These are phyloP conservation scores for Fragaria ananassa DNA, from an alignment of 306 rosid genomes.

Conservation along the genomic window DNA sequence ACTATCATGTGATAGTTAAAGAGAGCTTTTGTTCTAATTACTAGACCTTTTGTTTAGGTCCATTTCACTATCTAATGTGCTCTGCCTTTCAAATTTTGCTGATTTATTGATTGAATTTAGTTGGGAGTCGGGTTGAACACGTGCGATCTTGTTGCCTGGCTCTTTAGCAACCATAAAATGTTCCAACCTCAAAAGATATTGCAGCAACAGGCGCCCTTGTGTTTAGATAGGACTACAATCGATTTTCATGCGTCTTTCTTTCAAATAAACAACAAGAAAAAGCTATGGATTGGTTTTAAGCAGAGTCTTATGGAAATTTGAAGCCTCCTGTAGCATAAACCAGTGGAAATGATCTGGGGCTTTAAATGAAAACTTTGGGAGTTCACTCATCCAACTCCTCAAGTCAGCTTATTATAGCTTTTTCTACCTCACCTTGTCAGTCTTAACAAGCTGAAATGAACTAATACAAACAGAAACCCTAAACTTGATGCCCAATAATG, in stretches of 20 bases:
- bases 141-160: background rate
- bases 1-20: background rate
- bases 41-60: background rate
- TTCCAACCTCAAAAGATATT: background rate
- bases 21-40: background rate
- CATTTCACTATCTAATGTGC: background rate
- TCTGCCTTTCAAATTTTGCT: background rate
- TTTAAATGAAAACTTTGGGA: background rate
- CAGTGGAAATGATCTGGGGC: background rate
- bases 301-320: background rate
- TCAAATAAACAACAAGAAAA: background rate
- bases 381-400: slow-evolving; percentile 11
- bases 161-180: background rate
- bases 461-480: background rate
- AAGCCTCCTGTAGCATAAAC: background rate
- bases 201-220: too few relatives aligned
- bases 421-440: background rate
- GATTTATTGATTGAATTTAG: background rate
- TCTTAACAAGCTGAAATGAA: background rate
- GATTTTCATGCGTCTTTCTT: too few relatives aligned
- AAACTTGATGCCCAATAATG: background rate
- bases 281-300: background rate
- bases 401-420: background rate
- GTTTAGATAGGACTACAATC: too few relatives aligned
- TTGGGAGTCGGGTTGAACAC: background rate